These are phyloP conservation scores for Tylopilus subfusipes DNA, from an alignment of 768 basidiomycete genomes.

Conservation along the genomic window DNA sequence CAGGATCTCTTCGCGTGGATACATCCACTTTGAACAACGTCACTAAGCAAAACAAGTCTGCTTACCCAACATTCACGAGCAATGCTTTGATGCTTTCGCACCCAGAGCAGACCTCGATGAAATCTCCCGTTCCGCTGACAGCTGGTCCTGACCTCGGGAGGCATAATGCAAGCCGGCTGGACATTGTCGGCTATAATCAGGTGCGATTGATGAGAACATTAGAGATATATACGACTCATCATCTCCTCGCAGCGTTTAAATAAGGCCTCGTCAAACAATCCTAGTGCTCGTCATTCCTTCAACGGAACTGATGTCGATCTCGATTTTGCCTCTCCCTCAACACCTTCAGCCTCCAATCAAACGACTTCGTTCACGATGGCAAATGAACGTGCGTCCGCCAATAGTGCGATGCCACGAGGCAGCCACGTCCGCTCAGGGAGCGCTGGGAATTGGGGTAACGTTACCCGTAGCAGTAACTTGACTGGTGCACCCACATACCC, in stretches of 20 bases:
- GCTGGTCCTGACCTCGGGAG: conserved; percentile 84
- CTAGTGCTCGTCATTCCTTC: conserved; percentile 69
- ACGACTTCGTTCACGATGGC: conserved; percentile 37
- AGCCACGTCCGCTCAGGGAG: conserved; percentile 77
- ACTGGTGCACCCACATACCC: conserved; percentile 49
- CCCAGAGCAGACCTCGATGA: conserved; percentile 54
- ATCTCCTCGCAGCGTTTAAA: conserved; percentile 40
- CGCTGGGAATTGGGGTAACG: conserved; percentile 73
- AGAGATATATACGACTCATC: conserved; percentile 11
- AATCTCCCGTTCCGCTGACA: conserved; percentile 78
- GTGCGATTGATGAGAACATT: conserved; percentile 36
- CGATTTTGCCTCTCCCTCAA: conserved; percentile 55
- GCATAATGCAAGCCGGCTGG: conserved; percentile 64
- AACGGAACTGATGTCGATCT: conserved; percentile 66
- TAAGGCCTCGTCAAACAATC: conserved; percentile 44
- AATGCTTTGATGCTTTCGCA: conserved; percentile 49
- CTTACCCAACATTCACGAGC: conserved; percentile 60
- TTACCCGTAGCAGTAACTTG: conserved; percentile 53
- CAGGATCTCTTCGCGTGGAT: conserved; percentile 70
- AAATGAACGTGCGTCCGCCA: conserved; percentile 37
- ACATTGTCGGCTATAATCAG: conserved; percentile 71
- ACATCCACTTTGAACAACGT: conserved; percentile 61
- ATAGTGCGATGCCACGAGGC: conserved; percentile 40
- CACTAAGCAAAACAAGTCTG: conserved; percentile 78
- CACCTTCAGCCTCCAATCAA: conserved; percentile 46